Percentiles rank a stretch among this genome's conserved stretches.
Evolutionary conservation across 2,329 filamentous ascomycete genomes (phyloP).

Genomic region (Colletotrichum noveboracense): DNA sequence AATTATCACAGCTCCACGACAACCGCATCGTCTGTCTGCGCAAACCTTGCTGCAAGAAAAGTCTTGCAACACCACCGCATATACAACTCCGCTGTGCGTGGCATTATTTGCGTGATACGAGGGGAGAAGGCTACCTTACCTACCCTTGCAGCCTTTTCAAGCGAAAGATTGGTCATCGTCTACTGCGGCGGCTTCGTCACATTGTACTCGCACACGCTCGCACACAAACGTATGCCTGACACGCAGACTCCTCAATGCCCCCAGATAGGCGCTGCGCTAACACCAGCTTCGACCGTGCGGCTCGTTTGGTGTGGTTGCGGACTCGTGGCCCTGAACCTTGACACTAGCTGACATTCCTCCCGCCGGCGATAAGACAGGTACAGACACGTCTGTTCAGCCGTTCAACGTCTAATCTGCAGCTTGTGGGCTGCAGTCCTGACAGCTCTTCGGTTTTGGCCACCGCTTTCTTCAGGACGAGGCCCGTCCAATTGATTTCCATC

Average conservation of each 20-base stretch:
- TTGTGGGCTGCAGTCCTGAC: slow-evolving; percentile 1
- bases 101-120: not conserved
- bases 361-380: not conserved
- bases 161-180: not conserved
- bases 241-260: not conserved
- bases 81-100: not conserved
- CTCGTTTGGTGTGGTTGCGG: not conserved
- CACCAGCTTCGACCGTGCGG: not conserved
- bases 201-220: not conserved
- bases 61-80: not conserved
- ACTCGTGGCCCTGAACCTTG: not conserved
- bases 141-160: not conserved
- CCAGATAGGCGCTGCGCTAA: not conserved
- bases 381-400: not conserved
- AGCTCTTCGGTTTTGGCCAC: not conserved
- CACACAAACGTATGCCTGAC: not conserved
- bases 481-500: not conserved
- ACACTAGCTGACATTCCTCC: not conserved
- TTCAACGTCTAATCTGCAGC: not conserved
- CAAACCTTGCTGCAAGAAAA: not conserved
- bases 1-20: not conserved
- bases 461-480: not conserved
- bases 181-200: not conserved
- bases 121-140: not conserved
- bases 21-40: not conserved